These are phyloP conservation scores for Viridothelium virens DNA, from an alignment of 495 filamentous ascomycete species.

Conservation along the genomic window DNA sequence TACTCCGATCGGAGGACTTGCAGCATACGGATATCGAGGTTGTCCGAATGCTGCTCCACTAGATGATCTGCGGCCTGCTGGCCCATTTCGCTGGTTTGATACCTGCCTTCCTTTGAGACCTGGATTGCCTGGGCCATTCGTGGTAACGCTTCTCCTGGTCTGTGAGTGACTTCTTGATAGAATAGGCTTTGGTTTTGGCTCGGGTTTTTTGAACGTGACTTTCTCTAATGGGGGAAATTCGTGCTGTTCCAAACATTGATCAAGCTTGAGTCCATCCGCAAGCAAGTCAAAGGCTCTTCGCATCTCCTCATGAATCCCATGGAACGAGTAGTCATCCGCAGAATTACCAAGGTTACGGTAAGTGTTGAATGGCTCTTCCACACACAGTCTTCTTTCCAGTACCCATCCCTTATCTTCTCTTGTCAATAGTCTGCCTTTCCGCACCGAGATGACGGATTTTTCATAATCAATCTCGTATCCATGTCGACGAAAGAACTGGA, in stretches of 20 bases:
- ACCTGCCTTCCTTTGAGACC: constrained; percentile 25
- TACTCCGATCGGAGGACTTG: constrained; percentile 28
- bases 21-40: constrained; percentile 25
- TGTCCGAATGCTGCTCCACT: constrained; percentile 33
- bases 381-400: constrained; percentile 64
- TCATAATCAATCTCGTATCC: constrained; percentile 90
- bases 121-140: constrained; percentile 42
- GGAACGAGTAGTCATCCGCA: constrained; percentile 86
- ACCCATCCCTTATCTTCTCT: constrained; percentile 82
- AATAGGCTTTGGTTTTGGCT: constrained; percentile 51
- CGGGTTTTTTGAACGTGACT: constrained; percentile 65
- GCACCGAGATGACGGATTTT: constrained; percentile 73
- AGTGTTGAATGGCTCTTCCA: constrained; percentile 94
- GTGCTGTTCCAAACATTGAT: constrained; percentile 74
- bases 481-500: constrained; percentile 91
- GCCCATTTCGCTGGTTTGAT: constrained; percentile 34
- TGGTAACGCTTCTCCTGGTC: constrained; percentile 43
- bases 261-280: constrained; percentile 60
- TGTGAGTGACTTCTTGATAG: constrained; percentile 47
- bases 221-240: constrained; percentile 79
- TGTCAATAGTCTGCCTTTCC: constrained; percentile 71
- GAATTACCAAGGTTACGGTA: constrained; percentile 94
- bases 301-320: constrained; percentile 81
- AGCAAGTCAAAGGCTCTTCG: constrained; percentile 78
- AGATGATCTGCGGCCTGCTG: constrained; percentile 32